Percentiles rank a stretch among this genome's conserved stretches.
Conservation (phyloP, 169 alveolate species). For the Babesia gibsoni region DNA sequence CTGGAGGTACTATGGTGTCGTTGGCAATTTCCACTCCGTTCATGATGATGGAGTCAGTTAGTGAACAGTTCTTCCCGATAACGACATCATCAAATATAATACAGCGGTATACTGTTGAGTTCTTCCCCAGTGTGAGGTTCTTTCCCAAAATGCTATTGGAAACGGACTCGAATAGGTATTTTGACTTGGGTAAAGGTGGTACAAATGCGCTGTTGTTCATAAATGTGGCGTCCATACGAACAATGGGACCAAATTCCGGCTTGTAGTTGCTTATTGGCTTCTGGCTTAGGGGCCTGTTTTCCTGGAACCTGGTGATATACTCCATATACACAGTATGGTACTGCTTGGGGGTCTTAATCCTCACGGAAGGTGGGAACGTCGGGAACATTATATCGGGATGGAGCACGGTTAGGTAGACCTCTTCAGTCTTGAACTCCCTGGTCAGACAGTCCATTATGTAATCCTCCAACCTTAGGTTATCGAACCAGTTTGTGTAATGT, state of each 20-base stretch:
- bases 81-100: slow-evolving; percentile 24
- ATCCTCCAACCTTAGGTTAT: slow-evolving; percentile 16
- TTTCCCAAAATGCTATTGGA: slow-evolving; percentile 28
- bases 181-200: neutral
- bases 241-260: slow-evolving; percentile 24
- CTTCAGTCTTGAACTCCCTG: slow-evolving; percentile 36
- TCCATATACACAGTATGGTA: slow-evolving; percentile 29
- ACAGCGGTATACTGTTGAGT: slow-evolving; percentile 7
- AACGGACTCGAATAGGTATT: slow-evolving; percentile 3
- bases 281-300: neutral
- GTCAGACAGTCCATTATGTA: slow-evolving; percentile 23
- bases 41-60: slow-evolving; percentile 48
- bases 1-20: slow-evolving; percentile 23
- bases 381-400: slow-evolving; percentile 37
- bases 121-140: slow-evolving; percentile 13
- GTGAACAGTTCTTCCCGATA: slow-evolving; percentile 14
- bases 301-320: slow-evolving; percentile 30
- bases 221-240: slow-evolving; percentile 1
- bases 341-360: slow-evolving; percentile 40
- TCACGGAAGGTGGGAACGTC: slow-evolving; percentile 38
- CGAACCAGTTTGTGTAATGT: slow-evolving; percentile 33
- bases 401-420: slow-evolving; percentile 17
- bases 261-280: neutral
- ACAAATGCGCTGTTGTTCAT: slow-evolving; percentile 19
- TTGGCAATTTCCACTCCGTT: slow-evolving; percentile 30